phyloP scores from a whole-genome alignment of 495 filamentous ascomycete species.

The Chaetomium fimeti region DNA sequence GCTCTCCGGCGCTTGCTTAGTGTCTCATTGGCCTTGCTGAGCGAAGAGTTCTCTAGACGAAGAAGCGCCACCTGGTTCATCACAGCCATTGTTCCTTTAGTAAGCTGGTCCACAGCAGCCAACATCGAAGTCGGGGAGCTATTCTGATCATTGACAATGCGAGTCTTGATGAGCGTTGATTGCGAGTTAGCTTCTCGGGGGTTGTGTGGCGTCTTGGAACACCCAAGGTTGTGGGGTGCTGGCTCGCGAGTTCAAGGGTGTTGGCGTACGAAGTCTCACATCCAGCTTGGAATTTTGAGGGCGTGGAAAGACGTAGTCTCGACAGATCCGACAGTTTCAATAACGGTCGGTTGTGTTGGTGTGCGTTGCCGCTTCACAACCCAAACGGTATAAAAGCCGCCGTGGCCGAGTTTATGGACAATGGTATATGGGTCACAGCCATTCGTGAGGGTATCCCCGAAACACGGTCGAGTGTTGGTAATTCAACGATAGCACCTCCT shows the following conservation, averaged over 20 bases:
- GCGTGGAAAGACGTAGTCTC: no score
- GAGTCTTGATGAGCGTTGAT: conserved; percentile 16
- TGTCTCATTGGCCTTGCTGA: neutral
- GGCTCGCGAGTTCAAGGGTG: neutral
- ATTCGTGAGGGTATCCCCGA: no score
- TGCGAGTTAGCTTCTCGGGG: conserved; percentile 1
- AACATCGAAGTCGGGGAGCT: conserved; percentile 15
- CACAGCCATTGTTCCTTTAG: conserved; percentile 12
- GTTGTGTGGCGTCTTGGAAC: conserved; percentile 9
- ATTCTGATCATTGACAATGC: conserved; percentile 12
- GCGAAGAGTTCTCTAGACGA: no score
- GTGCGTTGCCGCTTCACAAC: no score
- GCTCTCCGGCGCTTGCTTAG: conserved; percentile 18
- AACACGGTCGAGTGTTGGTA: no score
- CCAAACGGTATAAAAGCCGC: no score
- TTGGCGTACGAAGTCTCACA: neutral
- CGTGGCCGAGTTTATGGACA: no score
- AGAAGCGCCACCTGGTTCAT: conserved; percentile 20
- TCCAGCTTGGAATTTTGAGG: conserved; percentile 1
- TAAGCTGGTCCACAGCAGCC: conserved; percentile 12
- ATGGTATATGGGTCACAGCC: no score
- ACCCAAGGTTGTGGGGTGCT: conserved; percentile 16
- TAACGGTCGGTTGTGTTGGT: no score
- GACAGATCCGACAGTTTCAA: no score
- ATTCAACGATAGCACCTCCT: no score